These are phyloP conservation scores for Synchytrium microbalum DNA, from an alignment of 371 early-diverging fungal species.

Conservation along the genomic window DNA sequence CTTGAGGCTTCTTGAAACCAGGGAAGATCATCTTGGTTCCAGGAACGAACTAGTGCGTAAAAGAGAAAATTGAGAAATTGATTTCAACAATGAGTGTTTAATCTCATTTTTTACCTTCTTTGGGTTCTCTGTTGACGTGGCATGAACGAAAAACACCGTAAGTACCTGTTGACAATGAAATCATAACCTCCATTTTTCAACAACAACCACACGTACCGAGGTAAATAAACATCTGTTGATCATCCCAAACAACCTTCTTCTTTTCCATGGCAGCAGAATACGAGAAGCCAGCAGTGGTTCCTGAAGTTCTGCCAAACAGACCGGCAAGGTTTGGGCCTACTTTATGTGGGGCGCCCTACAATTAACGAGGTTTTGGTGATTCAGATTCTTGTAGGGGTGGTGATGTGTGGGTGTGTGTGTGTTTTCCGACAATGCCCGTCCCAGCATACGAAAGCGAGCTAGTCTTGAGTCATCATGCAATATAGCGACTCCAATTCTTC, in stretches of 20 bases:
- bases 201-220: conserved; percentile 4
- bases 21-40: conserved; percentile 95
- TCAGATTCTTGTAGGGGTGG: background rate
- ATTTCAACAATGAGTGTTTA: no score
- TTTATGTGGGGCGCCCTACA: conserved; percentile 78
- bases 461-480: no score
- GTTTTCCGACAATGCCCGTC: background rate
- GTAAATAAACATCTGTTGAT: conserved; percentile 48
- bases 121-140: conserved; percentile 91
- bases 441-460: background rate
- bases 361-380: background rate
- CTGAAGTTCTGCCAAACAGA: conserved; percentile 83
- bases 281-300: conserved; percentile 75
- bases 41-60: conserved; percentile 82
- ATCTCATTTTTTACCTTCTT: no score
- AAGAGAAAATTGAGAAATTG: no score
- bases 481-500: background rate
- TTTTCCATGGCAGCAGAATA: conserved; percentile 93
- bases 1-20: conserved; percentile 86
- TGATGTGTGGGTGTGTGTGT: background rate
- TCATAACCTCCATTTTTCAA: conserved; percentile 11
- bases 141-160: conserved; percentile 59
- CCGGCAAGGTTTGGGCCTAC: conserved; percentile 95
- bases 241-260: conserved; percentile 78
- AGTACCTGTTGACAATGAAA: conserved; percentile 46